Evolutionary conservation across 495 filamentous ascomycete genomes (phyloP).

Genomic region (Penicillium fimorum): DNA sequence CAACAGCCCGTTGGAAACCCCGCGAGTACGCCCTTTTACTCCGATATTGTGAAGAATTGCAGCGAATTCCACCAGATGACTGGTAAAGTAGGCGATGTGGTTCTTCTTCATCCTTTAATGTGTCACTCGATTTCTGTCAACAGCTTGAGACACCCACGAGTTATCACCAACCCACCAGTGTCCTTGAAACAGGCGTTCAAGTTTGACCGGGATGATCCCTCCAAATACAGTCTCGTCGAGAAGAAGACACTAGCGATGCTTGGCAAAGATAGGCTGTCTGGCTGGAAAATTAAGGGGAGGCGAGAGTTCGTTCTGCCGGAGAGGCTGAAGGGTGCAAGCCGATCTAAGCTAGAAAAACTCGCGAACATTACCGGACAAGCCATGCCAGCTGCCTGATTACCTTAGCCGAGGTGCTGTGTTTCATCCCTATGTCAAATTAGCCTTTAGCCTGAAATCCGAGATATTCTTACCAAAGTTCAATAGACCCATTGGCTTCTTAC

Average conservation of each 20-base stretch:
- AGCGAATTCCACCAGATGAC: slow-evolving; percentile 63
- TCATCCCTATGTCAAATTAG: neutral
- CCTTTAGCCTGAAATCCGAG: slow-evolving; percentile 1
- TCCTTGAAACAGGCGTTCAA: slow-evolving; percentile 60
- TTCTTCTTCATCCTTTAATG: slow-evolving; percentile 72
- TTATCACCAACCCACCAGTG: slow-evolving; percentile 74
- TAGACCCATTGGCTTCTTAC: neutral
- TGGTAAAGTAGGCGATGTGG: slow-evolving; percentile 64
- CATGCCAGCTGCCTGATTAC: neutral
- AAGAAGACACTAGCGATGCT: slow-evolving; percentile 60
- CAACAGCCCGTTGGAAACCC: slow-evolving; percentile 39
- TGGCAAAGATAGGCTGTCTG: slow-evolving; percentile 55
- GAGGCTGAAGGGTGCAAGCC: slow-evolving; percentile 32
- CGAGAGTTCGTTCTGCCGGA: slow-evolving; percentile 51
- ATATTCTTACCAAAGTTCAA: neutral
- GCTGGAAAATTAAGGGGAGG: slow-evolving; percentile 59
- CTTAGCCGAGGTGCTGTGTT: neutral
- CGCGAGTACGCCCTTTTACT: slow-evolving; percentile 50
- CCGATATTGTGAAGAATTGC: slow-evolving; percentile 45
- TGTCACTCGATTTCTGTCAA: slow-evolving; percentile 65
- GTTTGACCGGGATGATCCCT: slow-evolving; percentile 58
- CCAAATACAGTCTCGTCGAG: slow-evolving; percentile 66
- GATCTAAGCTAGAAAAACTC: slow-evolving; percentile 41
- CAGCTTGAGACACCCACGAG: slow-evolving; percentile 53
- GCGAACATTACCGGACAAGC: neutral